phyloP scores from a whole-genome alignment of 2,329 filamentous ascomycete species.

The Erysiphe pulchra region DNA sequence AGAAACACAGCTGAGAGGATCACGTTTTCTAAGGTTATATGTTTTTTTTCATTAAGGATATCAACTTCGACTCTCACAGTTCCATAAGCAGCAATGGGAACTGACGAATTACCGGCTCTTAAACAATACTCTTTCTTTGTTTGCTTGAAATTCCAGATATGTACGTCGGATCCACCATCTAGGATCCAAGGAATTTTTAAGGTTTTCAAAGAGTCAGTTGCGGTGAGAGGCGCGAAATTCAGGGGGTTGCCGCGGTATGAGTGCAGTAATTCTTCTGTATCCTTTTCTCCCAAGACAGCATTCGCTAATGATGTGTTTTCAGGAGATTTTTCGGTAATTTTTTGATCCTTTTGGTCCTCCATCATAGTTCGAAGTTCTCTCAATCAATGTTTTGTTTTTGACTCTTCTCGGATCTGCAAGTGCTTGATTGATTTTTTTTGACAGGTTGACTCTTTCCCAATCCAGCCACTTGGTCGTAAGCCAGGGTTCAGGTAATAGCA shows the following conservation, averaged over 20 bases:
- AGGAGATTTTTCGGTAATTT: neutral
- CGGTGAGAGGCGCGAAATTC: neutral
- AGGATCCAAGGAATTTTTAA: neutral
- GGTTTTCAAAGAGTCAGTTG: neutral
- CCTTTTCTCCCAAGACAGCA: neutral
- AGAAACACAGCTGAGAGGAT: neutral
- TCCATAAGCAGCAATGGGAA: neutral
- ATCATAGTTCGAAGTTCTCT: neutral
- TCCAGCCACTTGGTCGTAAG: neutral
- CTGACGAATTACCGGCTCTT: neutral
- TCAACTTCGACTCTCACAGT: neutral
- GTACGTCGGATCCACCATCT: neutral
- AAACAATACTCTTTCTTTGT: neutral
- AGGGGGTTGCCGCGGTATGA: neutral
- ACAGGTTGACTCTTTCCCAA: neutral
- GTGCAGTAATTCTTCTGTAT: neutral
- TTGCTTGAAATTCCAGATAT: neutral
- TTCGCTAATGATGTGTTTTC: neutral
- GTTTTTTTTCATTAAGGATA: neutral
- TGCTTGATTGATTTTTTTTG: neutral
- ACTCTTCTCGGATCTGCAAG: neutral
- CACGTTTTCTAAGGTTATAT: neutral
- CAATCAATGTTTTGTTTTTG: neutral
- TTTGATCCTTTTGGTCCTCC: neutral
- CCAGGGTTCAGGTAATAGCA: neutral